Conservation (phyloP, 2,329 filamentous ascomycete species). For the Claviceps fusiformis region DNA sequence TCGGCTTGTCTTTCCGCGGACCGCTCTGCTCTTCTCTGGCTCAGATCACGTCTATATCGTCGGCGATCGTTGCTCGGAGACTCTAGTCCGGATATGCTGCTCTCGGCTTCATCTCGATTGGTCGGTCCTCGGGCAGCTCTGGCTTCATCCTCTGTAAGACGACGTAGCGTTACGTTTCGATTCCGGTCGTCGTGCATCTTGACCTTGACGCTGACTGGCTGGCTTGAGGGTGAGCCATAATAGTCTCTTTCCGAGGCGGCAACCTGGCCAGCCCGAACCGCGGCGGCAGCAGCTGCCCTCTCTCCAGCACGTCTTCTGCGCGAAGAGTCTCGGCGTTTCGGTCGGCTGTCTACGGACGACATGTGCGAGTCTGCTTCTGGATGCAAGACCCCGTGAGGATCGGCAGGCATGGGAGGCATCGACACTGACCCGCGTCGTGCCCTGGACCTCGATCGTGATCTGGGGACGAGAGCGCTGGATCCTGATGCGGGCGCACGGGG, state of each 20-base stretch:
- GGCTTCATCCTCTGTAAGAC: conserved; percentile 47
- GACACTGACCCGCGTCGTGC: conserved; percentile 24
- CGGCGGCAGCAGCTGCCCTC: conserved; percentile 32
- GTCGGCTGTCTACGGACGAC: conserved; percentile 20
- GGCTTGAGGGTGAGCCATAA: conserved; percentile 28
- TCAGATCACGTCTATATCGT: conserved; percentile 41
- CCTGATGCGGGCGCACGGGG: conserved; percentile 8
- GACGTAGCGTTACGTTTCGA: conserved; percentile 46
- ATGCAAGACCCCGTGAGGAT: conserved; percentile 31
- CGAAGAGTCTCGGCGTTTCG: conserved; percentile 30
- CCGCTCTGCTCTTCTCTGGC: conserved; percentile 31
- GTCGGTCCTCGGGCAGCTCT: conserved; percentile 26
- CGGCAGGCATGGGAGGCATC: conserved; percentile 43
- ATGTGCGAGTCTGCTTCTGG: conserved; percentile 17
- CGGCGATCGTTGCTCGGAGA: conserved; percentile 26
- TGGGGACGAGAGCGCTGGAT: conserved; percentile 15
- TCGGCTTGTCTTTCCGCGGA: conserved; percentile 32
- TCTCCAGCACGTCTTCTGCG: conserved; percentile 32
- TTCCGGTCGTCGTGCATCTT: conserved; percentile 47
- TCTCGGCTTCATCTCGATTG: conserved; percentile 35
- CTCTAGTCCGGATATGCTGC: conserved; percentile 44
- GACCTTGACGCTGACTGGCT: conserved; percentile 43
- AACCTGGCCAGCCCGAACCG: conserved; percentile 31
- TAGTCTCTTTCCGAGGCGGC: conserved; percentile 27
- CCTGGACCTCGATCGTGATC: conserved; percentile 25